Evolutionary conservation across 495 filamentous ascomycete species (phyloP).

Genomic region (Hypoxylon fragiforme): DNA sequence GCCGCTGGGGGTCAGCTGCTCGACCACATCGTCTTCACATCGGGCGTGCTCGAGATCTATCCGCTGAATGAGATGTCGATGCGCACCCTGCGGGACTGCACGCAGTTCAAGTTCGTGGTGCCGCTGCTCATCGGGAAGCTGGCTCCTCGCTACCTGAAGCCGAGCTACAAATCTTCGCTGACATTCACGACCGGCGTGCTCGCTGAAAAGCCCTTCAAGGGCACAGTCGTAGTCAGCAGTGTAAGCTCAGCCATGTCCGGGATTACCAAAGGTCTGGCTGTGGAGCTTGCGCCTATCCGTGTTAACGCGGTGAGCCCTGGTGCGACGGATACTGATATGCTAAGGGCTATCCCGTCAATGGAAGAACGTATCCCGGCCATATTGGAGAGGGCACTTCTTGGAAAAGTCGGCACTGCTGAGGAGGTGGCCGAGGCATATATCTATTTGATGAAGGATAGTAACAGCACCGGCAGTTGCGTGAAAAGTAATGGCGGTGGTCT

Average conservation of each 20-base stretch:
- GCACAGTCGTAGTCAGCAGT: constrained; percentile 43
- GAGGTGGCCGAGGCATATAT: constrained; percentile 62
- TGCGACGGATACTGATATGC: constrained; percentile 52
- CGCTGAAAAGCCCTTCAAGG: constrained; percentile 41
- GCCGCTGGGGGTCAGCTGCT: constrained; percentile 37
- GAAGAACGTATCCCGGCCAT: constrained; percentile 36
- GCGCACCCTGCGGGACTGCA: constrained; percentile 39
- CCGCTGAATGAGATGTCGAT: constrained; percentile 43
- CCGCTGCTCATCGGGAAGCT: constrained; percentile 54
- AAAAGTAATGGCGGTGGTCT: constrained; percentile 11
- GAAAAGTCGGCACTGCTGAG: constrained; percentile 50
- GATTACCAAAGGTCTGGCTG: constrained; percentile 50
- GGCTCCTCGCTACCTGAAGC: constrained; percentile 46
- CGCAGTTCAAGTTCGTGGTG: constrained; percentile 51
- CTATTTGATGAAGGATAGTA: constrained; percentile 60
- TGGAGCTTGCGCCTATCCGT: constrained; percentile 57
- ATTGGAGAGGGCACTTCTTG: constrained; percentile 38
- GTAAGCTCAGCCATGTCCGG: constrained; percentile 41
- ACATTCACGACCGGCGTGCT: constrained; percentile 55
- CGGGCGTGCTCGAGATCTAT: constrained; percentile 42
- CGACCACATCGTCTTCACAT: constrained; percentile 62
- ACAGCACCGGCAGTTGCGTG: constrained; percentile 49
- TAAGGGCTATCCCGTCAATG: constrained; percentile 26
- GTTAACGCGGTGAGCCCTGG: constrained; percentile 61
- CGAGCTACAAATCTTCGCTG: constrained; percentile 43